A percentile compares a stretch with the other conserved stretches of the same genome.
phyloP scores from a whole-genome alignment of 768 basidiomycete species.

The Coprinellus aureogranulatus region DNA sequence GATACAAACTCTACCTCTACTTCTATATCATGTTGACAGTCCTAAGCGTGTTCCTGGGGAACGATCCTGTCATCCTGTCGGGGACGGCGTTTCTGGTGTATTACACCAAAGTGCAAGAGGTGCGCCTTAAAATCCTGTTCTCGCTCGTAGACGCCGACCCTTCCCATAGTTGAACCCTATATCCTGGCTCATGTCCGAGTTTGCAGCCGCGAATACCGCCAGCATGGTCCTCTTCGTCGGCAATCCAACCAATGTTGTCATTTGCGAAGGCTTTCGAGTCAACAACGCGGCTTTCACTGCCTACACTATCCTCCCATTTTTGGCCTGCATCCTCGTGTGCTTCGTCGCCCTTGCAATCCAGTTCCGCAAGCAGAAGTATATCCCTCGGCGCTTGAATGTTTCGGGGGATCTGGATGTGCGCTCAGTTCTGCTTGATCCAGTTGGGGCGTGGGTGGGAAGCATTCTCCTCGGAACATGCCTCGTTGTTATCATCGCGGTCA shows the following conservation, averaged over 20 bases:
- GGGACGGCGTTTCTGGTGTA: conserved; percentile 90
- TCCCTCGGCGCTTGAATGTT: conserved; percentile 45
- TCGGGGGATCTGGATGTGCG: conserved; percentile 46
- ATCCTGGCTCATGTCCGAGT: conserved; percentile 74
- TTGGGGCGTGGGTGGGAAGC: conserved; percentile 73
- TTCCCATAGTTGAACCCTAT: conserved; percentile 39
- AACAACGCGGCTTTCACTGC: conserved; percentile 79
- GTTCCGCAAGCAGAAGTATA: conserved; percentile 52
- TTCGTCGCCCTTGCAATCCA: conserved; percentile 57
- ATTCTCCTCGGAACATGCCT: conserved; percentile 65
- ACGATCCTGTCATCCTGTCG: conserved; percentile 90
- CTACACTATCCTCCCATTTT: conserved; percentile 78
- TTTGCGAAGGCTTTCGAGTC: conserved; percentile 81
- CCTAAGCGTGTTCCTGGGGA: conserved; percentile 80
- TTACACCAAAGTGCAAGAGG: conserved; percentile 65
- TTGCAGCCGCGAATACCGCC: conserved; percentile 77
- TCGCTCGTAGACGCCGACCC: not conserved
- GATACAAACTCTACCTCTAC: conserved; percentile 70
- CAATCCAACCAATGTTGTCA: conserved; percentile 92
- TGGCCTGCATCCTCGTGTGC: conserved; percentile 64
- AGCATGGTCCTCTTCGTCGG: conserved; percentile 76
- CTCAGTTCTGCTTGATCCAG: conserved; percentile 66
- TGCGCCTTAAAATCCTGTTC: not conserved
- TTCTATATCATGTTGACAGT: conserved; percentile 82
- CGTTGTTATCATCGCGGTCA: conserved; percentile 70